A percentile compares a stretch with the other conserved stretches of the same genome.
These are phyloP conservation scores for Boletus rubescentipes DNA, from an alignment of 768 basidiomycete genomes.

Conservation along the genomic window DNA sequence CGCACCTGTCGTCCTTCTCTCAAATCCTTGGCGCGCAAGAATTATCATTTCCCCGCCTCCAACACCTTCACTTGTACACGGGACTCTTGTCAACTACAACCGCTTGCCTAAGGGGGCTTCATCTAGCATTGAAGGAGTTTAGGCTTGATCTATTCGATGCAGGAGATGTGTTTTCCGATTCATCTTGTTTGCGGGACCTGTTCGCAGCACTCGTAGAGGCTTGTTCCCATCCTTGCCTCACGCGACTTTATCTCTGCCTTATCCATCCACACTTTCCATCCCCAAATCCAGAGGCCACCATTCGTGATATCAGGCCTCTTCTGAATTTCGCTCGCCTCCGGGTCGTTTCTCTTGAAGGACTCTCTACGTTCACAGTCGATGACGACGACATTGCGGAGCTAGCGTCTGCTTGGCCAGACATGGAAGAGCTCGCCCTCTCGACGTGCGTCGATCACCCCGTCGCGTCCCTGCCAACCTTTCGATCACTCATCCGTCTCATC, in stretches of 20 bases:
- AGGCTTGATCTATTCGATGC: slow-evolving; percentile 23
- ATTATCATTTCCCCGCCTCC: slow-evolving; percentile 9
- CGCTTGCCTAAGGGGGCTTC: slow-evolving; percentile 7
- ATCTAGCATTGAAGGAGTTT: slow-evolving; percentile 15
- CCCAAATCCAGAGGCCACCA: neutral
- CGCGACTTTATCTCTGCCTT: slow-evolving; percentile 13
- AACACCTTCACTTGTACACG: slow-evolving; percentile 21
- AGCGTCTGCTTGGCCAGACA: slow-evolving; percentile 19
- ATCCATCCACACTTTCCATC: slow-evolving; percentile 13
- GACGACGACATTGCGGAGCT: slow-evolving; percentile 18
- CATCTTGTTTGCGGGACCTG: slow-evolving; percentile 9
- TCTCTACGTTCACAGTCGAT: slow-evolving; percentile 12
- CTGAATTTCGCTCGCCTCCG: slow-evolving; percentile 14
- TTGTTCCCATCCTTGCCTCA: slow-evolving; percentile 13
- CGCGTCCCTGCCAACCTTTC: slow-evolving; percentile 22
- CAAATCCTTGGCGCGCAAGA: neutral
- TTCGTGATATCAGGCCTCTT: slow-evolving; percentile 15
- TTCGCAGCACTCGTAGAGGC: slow-evolving; percentile 10
- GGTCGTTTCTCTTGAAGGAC: slow-evolving; percentile 17
- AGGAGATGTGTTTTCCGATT: slow-evolving; percentile 7
- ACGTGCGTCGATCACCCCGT: slow-evolving; percentile 13
- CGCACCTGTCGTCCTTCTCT: slow-evolving; percentile 9
- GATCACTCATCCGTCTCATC: slow-evolving; percentile 12
- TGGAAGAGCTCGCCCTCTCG: slow-evolving; percentile 21
- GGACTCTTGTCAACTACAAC: slow-evolving; percentile 10